Conservation (phyloP, 768 basidiomycete species). For the Macrocybe gigantea region DNA sequence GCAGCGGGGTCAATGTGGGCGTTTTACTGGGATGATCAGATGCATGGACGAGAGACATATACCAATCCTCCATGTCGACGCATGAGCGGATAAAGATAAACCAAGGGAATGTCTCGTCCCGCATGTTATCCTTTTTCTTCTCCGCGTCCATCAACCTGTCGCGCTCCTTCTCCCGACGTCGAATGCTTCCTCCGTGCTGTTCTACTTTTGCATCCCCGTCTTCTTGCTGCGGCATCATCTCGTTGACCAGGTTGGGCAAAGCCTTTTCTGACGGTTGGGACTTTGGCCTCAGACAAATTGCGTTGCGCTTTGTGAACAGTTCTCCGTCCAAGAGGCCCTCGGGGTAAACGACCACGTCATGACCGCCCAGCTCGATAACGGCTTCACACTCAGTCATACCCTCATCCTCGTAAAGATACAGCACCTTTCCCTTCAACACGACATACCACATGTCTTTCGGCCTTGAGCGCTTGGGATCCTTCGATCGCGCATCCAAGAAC, state of each 20-base stretch:
- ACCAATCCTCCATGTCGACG: constrained; percentile 98
- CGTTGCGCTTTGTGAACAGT: constrained; percentile 85
- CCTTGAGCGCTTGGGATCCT: constrained; percentile 75
- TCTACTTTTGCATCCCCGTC: constrained; percentile 25
- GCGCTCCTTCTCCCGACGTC: constrained; percentile 31
- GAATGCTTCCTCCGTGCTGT: constrained; percentile 14
- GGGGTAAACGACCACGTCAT: constrained; percentile 72
- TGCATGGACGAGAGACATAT: constrained; percentile 73
- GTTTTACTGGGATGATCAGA: constrained; percentile 58
- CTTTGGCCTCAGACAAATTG: constrained; percentile 71
- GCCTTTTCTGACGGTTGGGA: constrained; percentile 20
- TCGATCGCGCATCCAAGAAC: constrained; percentile 76
- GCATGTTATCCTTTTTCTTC: constrained; percentile 37
- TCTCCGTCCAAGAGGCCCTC: constrained; percentile 80
- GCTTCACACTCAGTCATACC: constrained; percentile 85
- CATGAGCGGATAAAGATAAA: constrained; percentile 89
- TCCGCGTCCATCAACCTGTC: constrained; percentile 29
- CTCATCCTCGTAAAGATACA: constrained; percentile 95
- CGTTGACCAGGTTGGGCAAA: constrained; percentile 47
- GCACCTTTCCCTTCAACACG: constrained; percentile 83
- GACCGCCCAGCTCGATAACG: constrained; percentile 78
- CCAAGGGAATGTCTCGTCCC: constrained; percentile 71
- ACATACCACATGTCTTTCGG: constrained; percentile 94
- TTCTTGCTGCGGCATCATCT: constrained; percentile 37
- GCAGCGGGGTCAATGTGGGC: constrained; percentile 54